phyloP scores from a whole-genome alignment of 495 filamentous ascomycete genomes.

The Lindgomyces ingoldianus region DNA sequence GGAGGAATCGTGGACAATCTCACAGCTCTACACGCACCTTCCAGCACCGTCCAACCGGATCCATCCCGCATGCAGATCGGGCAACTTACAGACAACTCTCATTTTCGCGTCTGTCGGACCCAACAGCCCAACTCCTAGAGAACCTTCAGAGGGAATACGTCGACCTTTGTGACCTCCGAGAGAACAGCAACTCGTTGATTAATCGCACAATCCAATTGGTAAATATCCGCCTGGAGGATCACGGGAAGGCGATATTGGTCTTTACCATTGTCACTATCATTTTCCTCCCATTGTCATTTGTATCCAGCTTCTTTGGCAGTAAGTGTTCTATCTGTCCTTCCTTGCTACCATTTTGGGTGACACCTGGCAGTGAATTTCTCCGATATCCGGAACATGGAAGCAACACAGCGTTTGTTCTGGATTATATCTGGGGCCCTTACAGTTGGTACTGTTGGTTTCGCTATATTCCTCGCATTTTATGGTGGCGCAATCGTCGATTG shows the following conservation, averaged over 20 bases:
- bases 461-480: constrained; percentile 46
- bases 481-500: constrained; percentile 40
- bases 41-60: neutral
- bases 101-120: constrained; percentile 39
- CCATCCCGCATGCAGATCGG: constrained; percentile 15
- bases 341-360: neutral
- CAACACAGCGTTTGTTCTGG: constrained; percentile 47
- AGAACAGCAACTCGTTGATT: constrained; percentile 46
- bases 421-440: constrained; percentile 42
- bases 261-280: constrained; percentile 49
- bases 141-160: constrained; percentile 44
- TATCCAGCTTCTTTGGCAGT: constrained; percentile 47
- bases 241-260: constrained; percentile 48
- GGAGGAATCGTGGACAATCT: constrained; percentile 8
- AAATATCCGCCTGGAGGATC: constrained; percentile 48
- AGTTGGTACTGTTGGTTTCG: constrained; percentile 39
- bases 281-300: constrained; percentile 48
- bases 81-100: constrained; percentile 40
- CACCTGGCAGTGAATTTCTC: constrained; percentile 46
- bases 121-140: constrained; percentile 42
- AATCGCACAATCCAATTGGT: constrained; percentile 48
- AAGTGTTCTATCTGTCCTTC: neutral
- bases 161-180: constrained; percentile 44
- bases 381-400: constrained; percentile 46
- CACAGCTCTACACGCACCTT: constrained; percentile 7